A percentile compares a stretch with the other conserved stretches of the same genome.
Evolutionary conservation across 805 yeast species (phyloP).

Genomic region (Myxozyma nipponensis): DNA sequence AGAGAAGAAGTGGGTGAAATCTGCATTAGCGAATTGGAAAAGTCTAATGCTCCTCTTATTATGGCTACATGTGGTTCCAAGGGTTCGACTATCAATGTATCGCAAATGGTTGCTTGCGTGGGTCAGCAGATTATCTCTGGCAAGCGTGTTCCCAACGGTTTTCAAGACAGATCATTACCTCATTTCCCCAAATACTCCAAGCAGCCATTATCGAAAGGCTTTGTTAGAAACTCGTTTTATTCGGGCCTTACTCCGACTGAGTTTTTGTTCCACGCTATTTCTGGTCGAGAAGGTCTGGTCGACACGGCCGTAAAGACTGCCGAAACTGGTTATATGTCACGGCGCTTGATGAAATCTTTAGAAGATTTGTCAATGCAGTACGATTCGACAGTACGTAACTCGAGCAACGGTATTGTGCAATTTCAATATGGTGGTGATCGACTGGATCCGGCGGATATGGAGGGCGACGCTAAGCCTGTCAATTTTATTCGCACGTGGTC

Average conservation of each 20-base stretch:
- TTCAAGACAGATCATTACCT: slow-evolving; percentile 96
- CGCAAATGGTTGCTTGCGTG: slow-evolving; percentile 99
- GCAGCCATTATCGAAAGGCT: slow-evolving; percentile 97
- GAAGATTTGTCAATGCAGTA: slow-evolving; percentile 93
- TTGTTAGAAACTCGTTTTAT: slow-evolving; percentile 91
- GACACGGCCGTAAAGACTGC: slow-evolving; percentile 99
- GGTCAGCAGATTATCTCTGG: slow-evolving; percentile 99
- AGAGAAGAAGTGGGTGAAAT: slow-evolving; percentile 99
- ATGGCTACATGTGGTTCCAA: slow-evolving; percentile 99
- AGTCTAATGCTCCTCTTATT: slow-evolving; percentile 89
- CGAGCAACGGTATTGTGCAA: slow-evolving; percentile 94
- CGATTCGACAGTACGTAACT: slow-evolving; percentile 91
- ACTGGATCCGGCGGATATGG: slow-evolving; percentile 97
- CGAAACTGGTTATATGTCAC: slow-evolving; percentile 97
- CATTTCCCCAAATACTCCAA: slow-evolving; percentile 94
- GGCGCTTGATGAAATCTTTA: slow-evolving; percentile 94
- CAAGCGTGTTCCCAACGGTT: slow-evolving; percentile 99
- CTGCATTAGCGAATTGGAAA: slow-evolving; percentile 86
- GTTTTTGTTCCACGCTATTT: slow-evolving; percentile 95
- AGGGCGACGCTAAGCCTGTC: slow-evolving; percentile 96
- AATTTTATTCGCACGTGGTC: slow-evolving; percentile 93
- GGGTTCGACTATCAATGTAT: slow-evolving; percentile 95
- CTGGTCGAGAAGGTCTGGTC: slow-evolving; percentile 98
- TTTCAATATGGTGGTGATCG: slow-evolving; percentile 99
- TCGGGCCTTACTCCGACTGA: slow-evolving; percentile 96